Percentiles rank a stretch among this genome's conserved stretches.
Conservation (phyloP, 2,329 filamentous ascomycete genomes). For the Plenodomus lindquistii region DNA sequence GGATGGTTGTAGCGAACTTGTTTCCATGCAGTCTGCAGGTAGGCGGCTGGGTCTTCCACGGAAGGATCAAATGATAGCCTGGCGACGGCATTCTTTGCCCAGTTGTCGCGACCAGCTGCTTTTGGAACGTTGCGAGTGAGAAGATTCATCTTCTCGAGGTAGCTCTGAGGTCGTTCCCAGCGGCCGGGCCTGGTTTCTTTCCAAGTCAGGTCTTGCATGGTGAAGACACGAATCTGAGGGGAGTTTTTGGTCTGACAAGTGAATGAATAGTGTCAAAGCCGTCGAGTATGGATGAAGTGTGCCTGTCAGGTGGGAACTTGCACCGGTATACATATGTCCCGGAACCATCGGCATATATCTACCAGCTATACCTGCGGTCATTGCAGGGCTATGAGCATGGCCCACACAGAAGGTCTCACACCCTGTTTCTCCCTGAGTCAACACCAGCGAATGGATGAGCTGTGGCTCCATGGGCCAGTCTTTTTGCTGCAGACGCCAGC, state of each 20-base stretch:
- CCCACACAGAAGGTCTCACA: background rate
- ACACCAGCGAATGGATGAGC: background rate
- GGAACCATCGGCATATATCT: background rate
- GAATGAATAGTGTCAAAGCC: background rate
- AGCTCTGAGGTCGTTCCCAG: conserved; percentile 28
- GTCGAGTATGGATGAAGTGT: background rate
- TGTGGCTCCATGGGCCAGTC: background rate
- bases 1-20: conserved; percentile 33
- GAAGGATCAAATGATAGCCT: conserved; percentile 26
- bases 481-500: background rate
- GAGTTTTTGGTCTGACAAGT: background rate
- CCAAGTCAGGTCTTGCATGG: conserved; percentile 17
- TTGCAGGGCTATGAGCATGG: background rate
- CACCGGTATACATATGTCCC: background rate
- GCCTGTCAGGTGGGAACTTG: background rate
- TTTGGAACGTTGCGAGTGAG: conserved; percentile 29
- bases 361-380: background rate
- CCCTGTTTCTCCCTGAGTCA: background rate
- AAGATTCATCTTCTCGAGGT: conserved; percentile 26
- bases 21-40: conserved; percentile 26
- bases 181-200: conserved; percentile 30
- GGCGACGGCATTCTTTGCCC: conserved; percentile 29
- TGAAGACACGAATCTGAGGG: background rate
- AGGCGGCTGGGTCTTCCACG: conserved; percentile 21
- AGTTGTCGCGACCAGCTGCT: conserved; percentile 29